Conservation (phyloP, 805 yeast species). For the Saturnispora bothae region DNA sequence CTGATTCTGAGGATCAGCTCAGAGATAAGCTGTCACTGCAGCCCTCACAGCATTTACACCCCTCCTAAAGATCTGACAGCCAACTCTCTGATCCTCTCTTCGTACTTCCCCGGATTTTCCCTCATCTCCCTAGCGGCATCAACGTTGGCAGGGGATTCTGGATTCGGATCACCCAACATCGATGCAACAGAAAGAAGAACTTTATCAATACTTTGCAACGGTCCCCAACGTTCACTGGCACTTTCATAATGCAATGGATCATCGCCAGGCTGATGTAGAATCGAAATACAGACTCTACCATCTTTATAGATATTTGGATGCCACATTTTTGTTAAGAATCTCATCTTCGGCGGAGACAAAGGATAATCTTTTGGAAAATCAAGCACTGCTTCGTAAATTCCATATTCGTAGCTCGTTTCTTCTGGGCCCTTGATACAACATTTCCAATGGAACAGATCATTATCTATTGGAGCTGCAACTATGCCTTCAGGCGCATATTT, state of each 20-base stretch:
- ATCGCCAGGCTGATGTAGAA: slow-evolving; percentile 92
- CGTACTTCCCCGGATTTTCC: slow-evolving; percentile 62
- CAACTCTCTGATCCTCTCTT: slow-evolving; percentile 51
- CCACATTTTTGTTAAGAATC: slow-evolving; percentile 65
- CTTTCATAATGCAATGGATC: slow-evolving; percentile 93
- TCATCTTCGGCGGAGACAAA: slow-evolving; percentile 46
- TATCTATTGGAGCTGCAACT: slow-evolving; percentile 76
- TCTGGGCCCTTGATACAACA: slow-evolving; percentile 44
- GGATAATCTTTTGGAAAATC: slow-evolving; percentile 45
- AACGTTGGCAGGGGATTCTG: slow-evolving; percentile 88
- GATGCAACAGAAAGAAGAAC: slow-evolving; percentile 85
- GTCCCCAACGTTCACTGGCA: slow-evolving; percentile 97
- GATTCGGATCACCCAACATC: slow-evolving; percentile 95
- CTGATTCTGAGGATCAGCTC: too few species aligned
- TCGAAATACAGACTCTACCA: slow-evolving; percentile 93
- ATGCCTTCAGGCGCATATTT: slow-evolving; percentile 92
- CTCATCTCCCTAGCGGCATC: slow-evolving; percentile 84
- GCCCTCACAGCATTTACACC: too few species aligned
- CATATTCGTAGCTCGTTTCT: slow-evolving; percentile 45
- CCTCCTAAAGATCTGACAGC: slow-evolving; percentile 28
- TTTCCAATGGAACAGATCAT: slow-evolving; percentile 42
- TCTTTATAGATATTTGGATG: slow-evolving; percentile 94
- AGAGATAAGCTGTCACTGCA: too few species aligned
- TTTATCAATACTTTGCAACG: slow-evolving; percentile 96
- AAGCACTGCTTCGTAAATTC: slow-evolving; percentile 43